Evolutionary conservation across 225 moss, liverwort and hornwort species (phyloP).

Genomic region (Physcomitrellopsis africana): DNA sequence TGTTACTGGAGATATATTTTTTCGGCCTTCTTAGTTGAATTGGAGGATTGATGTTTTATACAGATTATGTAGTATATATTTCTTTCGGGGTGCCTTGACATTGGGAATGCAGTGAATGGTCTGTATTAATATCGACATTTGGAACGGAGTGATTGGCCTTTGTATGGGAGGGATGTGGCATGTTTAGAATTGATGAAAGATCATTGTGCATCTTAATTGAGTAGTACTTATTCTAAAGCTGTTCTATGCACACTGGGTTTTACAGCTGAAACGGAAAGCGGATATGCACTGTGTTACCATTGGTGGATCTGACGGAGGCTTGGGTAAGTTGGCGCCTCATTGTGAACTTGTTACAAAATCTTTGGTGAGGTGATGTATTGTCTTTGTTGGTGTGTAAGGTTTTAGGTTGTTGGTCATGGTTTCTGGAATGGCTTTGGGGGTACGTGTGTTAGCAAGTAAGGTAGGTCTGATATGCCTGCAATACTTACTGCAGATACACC

Average conservation of each 20-base stretch:
- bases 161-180: too few species aligned
- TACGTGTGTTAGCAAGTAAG: not conserved
- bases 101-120: not conserved
- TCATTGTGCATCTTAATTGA: not conserved
- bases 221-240: not conserved
- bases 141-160: too few species aligned
- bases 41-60: not conserved
- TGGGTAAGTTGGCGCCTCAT: constrained; percentile 43
- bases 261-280: constrained; percentile 80
- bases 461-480: constrained; percentile 7
- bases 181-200: not conserved
- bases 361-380: not conserved
- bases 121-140: too few species aligned
- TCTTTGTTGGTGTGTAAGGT: too few species aligned
- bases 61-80: not conserved
- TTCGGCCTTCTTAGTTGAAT: not conserved
- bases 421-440: not conserved
- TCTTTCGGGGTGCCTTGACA: not conserved
- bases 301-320: constrained; percentile 44
- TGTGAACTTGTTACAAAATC: not conserved
- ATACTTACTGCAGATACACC: constrained; percentile 61
- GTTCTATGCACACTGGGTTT: constrained; percentile 6
- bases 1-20: not conserved
- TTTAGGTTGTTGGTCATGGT: too few species aligned
- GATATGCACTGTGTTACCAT: constrained; percentile 58